Conservation (phyloP, 441 rosid species). For the Brassica hybrid region DNA sequence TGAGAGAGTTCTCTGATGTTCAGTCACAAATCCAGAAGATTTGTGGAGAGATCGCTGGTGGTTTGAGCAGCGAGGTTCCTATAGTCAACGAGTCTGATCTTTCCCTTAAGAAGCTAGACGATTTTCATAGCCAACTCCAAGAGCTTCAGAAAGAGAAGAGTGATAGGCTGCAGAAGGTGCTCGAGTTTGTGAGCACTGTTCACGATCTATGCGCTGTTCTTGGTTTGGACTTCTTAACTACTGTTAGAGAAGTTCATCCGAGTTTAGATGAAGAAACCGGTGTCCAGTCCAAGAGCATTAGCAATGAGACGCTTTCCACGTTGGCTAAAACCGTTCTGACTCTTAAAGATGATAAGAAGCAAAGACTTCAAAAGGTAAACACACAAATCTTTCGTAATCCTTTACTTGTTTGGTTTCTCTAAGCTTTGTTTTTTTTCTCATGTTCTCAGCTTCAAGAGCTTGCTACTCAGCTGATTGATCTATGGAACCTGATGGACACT, state of each 20-base stretch:
- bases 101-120: conserved; percentile 79
- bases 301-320: conserved; percentile 89
- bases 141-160: conserved; percentile 95
- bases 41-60: conserved; percentile 91
- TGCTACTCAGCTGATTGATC: too few relatives aligned
- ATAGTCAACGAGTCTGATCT: conserved; percentile 87
- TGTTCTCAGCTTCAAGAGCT: too few relatives aligned
- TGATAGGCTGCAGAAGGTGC: too few relatives aligned
- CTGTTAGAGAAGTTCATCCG: conserved; percentile 94
- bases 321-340: conserved; percentile 85
- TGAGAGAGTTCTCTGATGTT: conserved; percentile 81
- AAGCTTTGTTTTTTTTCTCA: too few relatives aligned
- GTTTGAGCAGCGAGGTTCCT: conserved; percentile 62
- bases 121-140: conserved; percentile 82
- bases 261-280: conserved; percentile 82
- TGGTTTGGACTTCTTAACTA: conserved; percentile 87
- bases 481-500: conserved; percentile 99
- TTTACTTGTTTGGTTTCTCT: too few relatives aligned
- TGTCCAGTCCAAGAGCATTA: conserved; percentile 88
- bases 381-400: neutral
- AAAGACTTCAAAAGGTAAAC: conserved; percentile 86
- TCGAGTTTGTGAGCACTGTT: conserved; percentile 87
- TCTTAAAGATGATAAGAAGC: conserved; percentile 89
- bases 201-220: conserved; percentile 96
- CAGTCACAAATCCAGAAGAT: conserved; percentile 91